These are phyloP conservation scores for Aquilaria malaccensis DNA, from an alignment of 345 rosid species.

Conservation along the genomic window DNA sequence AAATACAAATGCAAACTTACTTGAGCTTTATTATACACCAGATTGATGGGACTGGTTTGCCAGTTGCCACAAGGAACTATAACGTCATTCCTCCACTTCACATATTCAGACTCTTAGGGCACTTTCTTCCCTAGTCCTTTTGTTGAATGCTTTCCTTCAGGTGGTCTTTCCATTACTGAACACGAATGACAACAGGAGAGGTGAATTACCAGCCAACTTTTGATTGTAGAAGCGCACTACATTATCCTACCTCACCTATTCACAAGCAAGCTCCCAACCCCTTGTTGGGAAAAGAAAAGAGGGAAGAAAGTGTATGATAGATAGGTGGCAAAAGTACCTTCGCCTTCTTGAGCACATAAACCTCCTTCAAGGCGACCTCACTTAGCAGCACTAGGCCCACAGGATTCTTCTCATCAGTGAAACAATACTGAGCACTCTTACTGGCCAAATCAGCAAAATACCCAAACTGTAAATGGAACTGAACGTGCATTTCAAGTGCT, in stretches of 20 bases:
- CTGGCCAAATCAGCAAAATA: slow-evolving; percentile 98
- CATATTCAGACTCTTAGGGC: slow-evolving; percentile 67
- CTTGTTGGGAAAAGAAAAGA: no score
- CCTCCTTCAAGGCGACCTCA: slow-evolving; percentile 83
- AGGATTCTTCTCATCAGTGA: slow-evolving; percentile 61
- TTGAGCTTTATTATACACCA: slow-evolving; percentile 48
- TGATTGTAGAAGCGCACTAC: no score
- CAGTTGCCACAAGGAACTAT: slow-evolving; percentile 87
- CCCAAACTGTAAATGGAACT: slow-evolving; percentile 42
- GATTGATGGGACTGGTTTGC: slow-evolving; percentile 79
- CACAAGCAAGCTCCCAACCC: no score
- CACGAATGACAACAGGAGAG: background rate
- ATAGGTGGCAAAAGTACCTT: slow-evolving; percentile 29
- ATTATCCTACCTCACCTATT: no score
- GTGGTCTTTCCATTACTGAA: slow-evolving; percentile 84
- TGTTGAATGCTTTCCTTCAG: slow-evolving; percentile 86
- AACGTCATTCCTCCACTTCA: slow-evolving; percentile 79
- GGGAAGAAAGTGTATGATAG: no score
- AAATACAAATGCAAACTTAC: no score
- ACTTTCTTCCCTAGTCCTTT: slow-evolving; percentile 90
- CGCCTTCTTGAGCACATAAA: slow-evolving; percentile 74
- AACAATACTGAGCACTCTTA: slow-evolving; percentile 98
- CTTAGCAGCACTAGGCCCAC: slow-evolving; percentile 91
- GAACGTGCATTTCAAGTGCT: slow-evolving; percentile 17
- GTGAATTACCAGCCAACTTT: no score